Evolutionary conservation across 106 monocot species (phyloP).

Genomic region (Dendrobium chrysotoxum): DNA sequence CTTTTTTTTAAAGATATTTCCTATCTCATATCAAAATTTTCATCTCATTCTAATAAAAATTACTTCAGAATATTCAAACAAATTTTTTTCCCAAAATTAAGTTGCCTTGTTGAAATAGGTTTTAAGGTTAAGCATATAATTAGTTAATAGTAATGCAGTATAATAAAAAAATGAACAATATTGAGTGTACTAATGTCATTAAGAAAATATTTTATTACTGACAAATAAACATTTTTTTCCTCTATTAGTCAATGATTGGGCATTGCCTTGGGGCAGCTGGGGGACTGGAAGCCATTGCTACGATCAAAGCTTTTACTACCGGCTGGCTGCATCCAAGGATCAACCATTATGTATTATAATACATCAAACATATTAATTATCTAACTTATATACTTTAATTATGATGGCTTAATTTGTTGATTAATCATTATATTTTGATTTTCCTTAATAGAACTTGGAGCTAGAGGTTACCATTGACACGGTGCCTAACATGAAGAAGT

Average conservation of each 20-base stretch:
- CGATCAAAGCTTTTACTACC: conserved; percentile 44
- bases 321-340: conserved; percentile 62
- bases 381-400: too few species aligned
- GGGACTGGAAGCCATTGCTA: conserved; percentile 51
- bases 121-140: too few species aligned
- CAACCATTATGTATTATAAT: conserved; percentile 41
- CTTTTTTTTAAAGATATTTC: too few species aligned
- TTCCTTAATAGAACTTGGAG: neutral
- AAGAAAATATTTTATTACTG: neutral
- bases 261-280: conserved; percentile 55
- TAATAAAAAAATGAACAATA: too few species aligned
- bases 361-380: neutral
- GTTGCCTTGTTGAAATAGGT: too few species aligned
- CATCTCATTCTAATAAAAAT: too few species aligned
- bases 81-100: too few species aligned
- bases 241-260: conserved; percentile 41
- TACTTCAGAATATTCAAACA: too few species aligned
- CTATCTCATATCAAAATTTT: too few species aligned
- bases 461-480: conserved; percentile 11
- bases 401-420: too few species aligned
- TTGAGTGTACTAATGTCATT: neutral
- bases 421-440: neutral
- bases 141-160: too few species aligned
- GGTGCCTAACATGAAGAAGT: conserved; percentile 2
- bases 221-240: too few species aligned